These are phyloP conservation scores for Omphalea diandra DNA, from an alignment of 441 rosid species.

Conservation along the genomic window DNA sequence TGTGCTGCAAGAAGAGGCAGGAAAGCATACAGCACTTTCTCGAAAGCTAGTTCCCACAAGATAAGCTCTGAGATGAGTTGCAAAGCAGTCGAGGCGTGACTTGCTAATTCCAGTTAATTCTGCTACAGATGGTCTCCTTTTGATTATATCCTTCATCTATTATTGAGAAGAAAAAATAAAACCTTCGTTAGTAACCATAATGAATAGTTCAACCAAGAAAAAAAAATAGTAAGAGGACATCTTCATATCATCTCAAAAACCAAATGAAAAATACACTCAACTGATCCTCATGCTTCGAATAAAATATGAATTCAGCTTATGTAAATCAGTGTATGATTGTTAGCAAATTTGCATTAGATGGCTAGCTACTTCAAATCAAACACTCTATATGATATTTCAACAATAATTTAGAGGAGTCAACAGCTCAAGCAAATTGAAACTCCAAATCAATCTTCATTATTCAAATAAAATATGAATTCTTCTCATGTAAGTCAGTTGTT, in stretches of 20 bases:
- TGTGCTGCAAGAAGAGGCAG: constrained; percentile 25
- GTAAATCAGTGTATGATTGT: too few species aligned
- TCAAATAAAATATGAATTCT: too few species aligned
- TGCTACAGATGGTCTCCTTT: constrained; percentile 80
- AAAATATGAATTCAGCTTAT: neutral
- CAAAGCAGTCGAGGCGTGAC: constrained; percentile 82
- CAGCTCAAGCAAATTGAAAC: neutral
- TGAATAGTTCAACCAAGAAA: too few species aligned
- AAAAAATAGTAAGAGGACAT: too few species aligned
- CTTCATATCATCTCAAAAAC: too few species aligned
- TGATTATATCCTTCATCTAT: constrained; percentile 80
- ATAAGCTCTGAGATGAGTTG: constrained; percentile 73
- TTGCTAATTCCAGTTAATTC: constrained; percentile 87
- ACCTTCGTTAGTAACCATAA: constrained; percentile 11
- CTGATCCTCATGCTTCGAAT: too few species aligned
- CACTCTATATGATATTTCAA: neutral
- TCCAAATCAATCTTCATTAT: neutral
- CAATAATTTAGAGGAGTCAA: neutral
- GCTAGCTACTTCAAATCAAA: neutral
- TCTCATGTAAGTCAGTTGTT: too few species aligned
- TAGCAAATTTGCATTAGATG: neutral
- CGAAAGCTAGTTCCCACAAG: constrained; percentile 55
- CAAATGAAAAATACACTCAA: too few species aligned
- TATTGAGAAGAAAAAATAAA: constrained; percentile 7
- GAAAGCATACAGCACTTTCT: constrained; percentile 29